A percentile compares a stretch with the other conserved stretches of the same genome.
phyloP scores from a whole-genome alignment of 176 grass and related monocot species.

The Triticum urartu region DNA sequence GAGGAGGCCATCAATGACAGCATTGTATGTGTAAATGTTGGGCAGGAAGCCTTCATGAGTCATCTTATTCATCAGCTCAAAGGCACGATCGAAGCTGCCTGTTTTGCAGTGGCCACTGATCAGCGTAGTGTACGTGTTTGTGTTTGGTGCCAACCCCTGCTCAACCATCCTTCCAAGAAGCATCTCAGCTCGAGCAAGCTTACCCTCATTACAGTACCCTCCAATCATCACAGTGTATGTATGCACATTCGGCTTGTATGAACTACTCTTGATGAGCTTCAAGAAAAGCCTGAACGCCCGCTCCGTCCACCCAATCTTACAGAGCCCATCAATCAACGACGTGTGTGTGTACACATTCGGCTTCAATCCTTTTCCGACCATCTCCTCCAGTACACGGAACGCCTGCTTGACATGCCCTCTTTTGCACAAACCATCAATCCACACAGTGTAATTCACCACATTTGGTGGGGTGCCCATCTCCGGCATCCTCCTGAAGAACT shows the following conservation, averaged over 20 bases:
- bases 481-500: constrained; percentile 53
- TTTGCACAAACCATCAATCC: constrained; percentile 75
- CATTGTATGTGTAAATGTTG: constrained; percentile 90
- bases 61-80: constrained; percentile 74
- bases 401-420: constrained; percentile 67
- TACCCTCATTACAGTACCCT: constrained; percentile 82
- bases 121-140: constrained; percentile 73
- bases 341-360: constrained; percentile 90
- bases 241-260: constrained; percentile 79
- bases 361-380: constrained; percentile 69
- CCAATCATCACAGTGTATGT: constrained; percentile 86
- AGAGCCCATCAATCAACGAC: constrained; percentile 63
- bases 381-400: constrained; percentile 88
- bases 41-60: constrained; percentile 49
- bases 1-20: constrained; percentile 61
- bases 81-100: constrained; percentile 62
- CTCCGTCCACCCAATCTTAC: constrained; percentile 94
- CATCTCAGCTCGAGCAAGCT: constrained; percentile 83
- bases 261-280: constrained; percentile 79
- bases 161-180: constrained; percentile 80
- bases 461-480: constrained; percentile 53
- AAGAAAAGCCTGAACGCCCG: constrained; percentile 81
- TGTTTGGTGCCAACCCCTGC: constrained; percentile 66
- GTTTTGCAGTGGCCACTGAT: constrained; percentile 67
- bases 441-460: constrained; percentile 75